Percentiles rank a stretch among this genome's conserved stretches.
Conservation (phyloP, 805 yeast genomes). For the Candida patagonica region DNA sequence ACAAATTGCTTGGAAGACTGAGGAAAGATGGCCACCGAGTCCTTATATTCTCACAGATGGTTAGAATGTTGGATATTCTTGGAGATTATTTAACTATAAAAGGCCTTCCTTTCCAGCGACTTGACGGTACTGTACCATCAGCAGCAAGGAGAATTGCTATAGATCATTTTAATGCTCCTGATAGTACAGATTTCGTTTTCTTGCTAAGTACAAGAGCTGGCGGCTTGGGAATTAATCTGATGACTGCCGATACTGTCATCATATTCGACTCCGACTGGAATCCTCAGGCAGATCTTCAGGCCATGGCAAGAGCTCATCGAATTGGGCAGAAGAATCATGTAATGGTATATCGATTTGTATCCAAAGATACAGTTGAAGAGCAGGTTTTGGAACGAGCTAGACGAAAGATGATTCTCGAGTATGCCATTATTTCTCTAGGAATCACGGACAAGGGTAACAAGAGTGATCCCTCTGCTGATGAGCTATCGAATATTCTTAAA, state of each 20-base stretch:
- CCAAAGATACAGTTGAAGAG: slow-evolving; percentile 96
- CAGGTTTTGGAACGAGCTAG: slow-evolving; percentile 95
- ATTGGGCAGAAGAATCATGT: slow-evolving; percentile 99
- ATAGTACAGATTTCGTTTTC: slow-evolving; percentile 84
- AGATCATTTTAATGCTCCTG: slow-evolving; percentile 94
- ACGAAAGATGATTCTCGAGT: slow-evolving; percentile 95
- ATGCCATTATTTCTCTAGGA: slow-evolving; percentile 94
- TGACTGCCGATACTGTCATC: slow-evolving; percentile 99
- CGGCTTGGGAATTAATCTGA: slow-evolving; percentile 93
- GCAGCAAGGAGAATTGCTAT: slow-evolving; percentile 88
- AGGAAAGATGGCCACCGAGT: slow-evolving; percentile 94
- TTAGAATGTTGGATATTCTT: slow-evolving; percentile 84
- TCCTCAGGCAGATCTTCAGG: slow-evolving; percentile 98
- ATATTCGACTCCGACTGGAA: slow-evolving; percentile 99
- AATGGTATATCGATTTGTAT: slow-evolving; percentile 93
- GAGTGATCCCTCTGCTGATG: slow-evolving; percentile 76
- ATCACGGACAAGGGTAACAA: slow-evolving; percentile 66
- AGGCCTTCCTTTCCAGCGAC: slow-evolving; percentile 80
- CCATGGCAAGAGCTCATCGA: slow-evolving; percentile 99
- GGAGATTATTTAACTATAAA: slow-evolving; percentile 88
- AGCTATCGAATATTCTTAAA: slow-evolving; percentile 84
- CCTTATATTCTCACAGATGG: slow-evolving; percentile 94
- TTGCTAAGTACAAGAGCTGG: slow-evolving; percentile 95
- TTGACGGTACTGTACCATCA: slow-evolving; percentile 96
- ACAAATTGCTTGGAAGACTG: slow-evolving; percentile 74